Base-by-base conservation (phyloP, 768 basidiomycete genomes). In the Kwoniella dejecticola region DNA sequence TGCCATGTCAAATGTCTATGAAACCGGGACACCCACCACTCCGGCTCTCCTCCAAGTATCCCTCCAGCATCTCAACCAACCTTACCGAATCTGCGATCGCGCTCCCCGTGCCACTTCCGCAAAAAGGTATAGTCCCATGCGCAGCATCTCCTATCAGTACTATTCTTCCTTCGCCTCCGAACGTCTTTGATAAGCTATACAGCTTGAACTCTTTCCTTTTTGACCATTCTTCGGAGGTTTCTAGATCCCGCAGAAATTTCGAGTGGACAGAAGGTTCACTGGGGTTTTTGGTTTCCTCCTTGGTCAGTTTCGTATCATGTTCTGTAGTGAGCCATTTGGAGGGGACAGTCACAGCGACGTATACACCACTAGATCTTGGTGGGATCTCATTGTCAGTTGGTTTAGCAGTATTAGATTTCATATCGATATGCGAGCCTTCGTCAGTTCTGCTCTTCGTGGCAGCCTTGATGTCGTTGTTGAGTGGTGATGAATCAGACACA, bases 111-210 rank as follows among this genome's bases (percentile, higher is more conserved):
- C 70, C 67, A 36, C 60, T 58, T 17, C 62, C 66, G 31, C 61
- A 63, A 52, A 65, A 66, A 1, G 70, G 70, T 7, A 48, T 38
- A 50, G 66, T 66, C 36, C 57, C 63, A 53, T 71, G 66, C 5
- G 47, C 49, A 3, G 67, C 64, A 52, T 71, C 70, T 4, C 67
- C 70, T 29, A 68, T 56, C 17, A 71, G 41, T 1, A 68, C 36
- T 7, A 71, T n/a, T 31, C 56, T 42, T 17, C 63, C 66, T 36
- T 41, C 31, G 12, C 68, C 64, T 10, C 17, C 46, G 13, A 55
- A 3, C 13, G 67, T 64, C 30, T 24, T 47, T 26, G 21, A 52
- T 40, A 33, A 44, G 33, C 54, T 56, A 44, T 45, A 56, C 19
- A 58, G 17, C 36, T 47, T 21, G 26, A 48, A 58, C 2, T 23